A percentile compares a stretch with the other conserved stretches of the same genome.
Conservation (phyloP, 179 eudicot genomes). For the Spinacia oleracea region DNA sequence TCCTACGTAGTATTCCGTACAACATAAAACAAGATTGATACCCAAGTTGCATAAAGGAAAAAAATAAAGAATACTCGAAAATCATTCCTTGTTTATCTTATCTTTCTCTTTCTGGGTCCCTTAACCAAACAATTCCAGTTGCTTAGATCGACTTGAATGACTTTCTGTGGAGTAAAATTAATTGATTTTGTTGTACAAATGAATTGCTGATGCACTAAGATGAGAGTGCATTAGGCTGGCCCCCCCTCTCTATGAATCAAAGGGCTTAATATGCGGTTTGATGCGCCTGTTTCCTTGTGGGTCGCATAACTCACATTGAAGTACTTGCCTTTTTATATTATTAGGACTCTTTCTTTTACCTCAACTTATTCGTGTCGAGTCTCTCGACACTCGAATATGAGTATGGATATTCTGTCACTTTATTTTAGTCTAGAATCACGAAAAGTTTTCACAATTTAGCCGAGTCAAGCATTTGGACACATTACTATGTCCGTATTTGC, state of each 20-base stretch:
- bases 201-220: slow-evolving; percentile 9
- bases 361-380: no score
- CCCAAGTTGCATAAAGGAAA: neutral
- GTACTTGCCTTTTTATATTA: slow-evolving; percentile 28
- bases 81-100: neutral
- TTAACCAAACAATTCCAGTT: neutral
- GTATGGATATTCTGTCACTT: no score
- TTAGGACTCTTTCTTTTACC: no score
- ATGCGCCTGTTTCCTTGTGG: slow-evolving; percentile 24
- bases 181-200: slow-evolving; percentile 18
- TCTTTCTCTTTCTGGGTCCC: neutral
- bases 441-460: no score
- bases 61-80: neutral
- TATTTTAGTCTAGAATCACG: no score
- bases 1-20: neutral
- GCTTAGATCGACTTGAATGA: slow-evolving; percentile 18
- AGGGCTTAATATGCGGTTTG: slow-evolving; percentile 6
- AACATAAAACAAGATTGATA: neutral
- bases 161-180: neutral
- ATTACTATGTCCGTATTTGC: no score
- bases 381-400: no score
- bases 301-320: no score
- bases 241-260: slow-evolving; percentile 9
- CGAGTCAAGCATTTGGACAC: no score
- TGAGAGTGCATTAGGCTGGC: neutral